Base-by-base conservation (phyloP, 768 basidiomycete species). In the Boletus vinaceobasis region DNA sequence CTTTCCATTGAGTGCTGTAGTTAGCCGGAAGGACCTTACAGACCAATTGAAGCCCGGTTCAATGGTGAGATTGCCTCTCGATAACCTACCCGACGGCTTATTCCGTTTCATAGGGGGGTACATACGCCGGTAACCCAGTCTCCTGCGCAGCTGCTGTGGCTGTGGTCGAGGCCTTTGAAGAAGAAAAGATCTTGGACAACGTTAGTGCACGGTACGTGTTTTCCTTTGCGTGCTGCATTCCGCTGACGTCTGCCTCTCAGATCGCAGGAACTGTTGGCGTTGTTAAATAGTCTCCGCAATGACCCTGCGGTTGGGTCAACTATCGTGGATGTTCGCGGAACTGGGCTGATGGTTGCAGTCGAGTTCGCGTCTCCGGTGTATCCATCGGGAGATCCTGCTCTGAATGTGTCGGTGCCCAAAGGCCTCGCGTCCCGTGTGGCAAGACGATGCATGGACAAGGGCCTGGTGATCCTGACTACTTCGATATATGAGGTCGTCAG, bases 121-220 rank as follows among this genome's bases (percentile, higher is more conserved):
- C 93, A 5, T 95, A 94, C 59, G 91, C 90, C 1, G 95, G 95
- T 27, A 98, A 96, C 64, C 86, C 91, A 0, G 91, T 98, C 0
- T 78, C 90, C 0, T 98, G 95, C 65, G 95, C 96, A 0, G 96
- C 96, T 5, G 95, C 86, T 4, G 77, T 87, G 21, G 93, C 94
- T 0, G 88, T 90, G 19, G 80, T 79, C 21, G 87, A 93, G 51
- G 87, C 77, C 1, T 85, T 97, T 70, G 73, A 77, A 48, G 85
- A 89, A 58, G 93, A 95, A 62, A 83, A 87, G n/a, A 78, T 94
- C 43, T 77, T 94, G 19, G 80, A 81, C 10, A 97, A 97, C 65
- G 93, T 95, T 39, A 72, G 79, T 48, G 80, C 76, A 6, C 79
- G 95, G 84, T 88, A 61, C 9, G 74, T 58, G 10, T 26, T n/a